Conservation (phyloP, 164 flowering plant genomes). For the Taxillus chinensis region DNA sequence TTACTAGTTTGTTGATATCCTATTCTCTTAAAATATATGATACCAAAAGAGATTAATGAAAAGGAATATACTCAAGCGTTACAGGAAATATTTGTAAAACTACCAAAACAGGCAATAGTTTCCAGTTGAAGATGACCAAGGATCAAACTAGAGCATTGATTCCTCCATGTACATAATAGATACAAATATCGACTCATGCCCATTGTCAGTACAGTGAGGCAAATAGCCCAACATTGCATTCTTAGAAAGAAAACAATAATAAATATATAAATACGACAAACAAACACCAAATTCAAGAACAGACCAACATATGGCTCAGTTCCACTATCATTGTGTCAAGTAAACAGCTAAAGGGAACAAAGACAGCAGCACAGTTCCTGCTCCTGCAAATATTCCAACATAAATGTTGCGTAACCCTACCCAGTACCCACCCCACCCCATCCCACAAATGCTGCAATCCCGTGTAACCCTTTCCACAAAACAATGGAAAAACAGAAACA, state of each 20-base stretch:
- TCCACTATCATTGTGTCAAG: constrained; percentile 46
- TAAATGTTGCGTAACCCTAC: constrained; percentile 5
- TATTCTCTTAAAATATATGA: constrained; percentile 17
- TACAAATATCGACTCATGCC: constrained; percentile 97
- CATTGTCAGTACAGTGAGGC: constrained; percentile 96
- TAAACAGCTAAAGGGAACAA: constrained; percentile 26
- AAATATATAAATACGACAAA: constrained; percentile 58
- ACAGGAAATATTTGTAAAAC: constrained; percentile 49
- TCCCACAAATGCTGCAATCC: too few species aligned
- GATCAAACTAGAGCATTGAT: constrained; percentile 73
- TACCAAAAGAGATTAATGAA: constrained; percentile 15
- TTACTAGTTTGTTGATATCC: constrained; percentile 8
- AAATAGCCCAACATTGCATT: constrained; percentile 95
- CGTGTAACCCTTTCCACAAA: background rate
- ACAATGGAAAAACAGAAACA: constrained; percentile 14
- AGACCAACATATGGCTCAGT: constrained; percentile 78
- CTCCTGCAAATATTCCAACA: constrained; percentile 9
- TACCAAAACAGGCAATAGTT: constrained; percentile 75
- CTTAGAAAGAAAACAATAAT: constrained; percentile 77
- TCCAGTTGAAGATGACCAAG: constrained; percentile 83
- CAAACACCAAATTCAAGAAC: constrained; percentile 81
- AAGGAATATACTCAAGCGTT: constrained; percentile 33
- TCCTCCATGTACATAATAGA: constrained; percentile 91
- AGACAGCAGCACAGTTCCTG: constrained; percentile 13
- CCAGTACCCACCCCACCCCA: background rate